Evolutionary conservation across 164 flowering plant genomes (phyloP), one percentile per base, ranked within the genome.

Genomic region (Euptelea pleiosperma): DNA sequence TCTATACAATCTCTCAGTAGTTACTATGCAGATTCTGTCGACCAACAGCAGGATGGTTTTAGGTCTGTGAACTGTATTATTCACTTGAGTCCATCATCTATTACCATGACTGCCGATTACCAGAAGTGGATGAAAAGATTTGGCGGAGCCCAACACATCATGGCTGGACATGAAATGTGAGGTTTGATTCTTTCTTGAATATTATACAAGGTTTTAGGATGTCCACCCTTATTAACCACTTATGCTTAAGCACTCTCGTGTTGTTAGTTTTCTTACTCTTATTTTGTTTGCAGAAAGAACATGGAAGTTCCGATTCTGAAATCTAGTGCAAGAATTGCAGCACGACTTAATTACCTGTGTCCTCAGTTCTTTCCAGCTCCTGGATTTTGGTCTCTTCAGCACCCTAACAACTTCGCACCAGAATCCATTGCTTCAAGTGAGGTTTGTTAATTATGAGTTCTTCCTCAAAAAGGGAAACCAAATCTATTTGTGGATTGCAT

Each of bases 91-190:
- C 97, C 99, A 35, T 57, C 82, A 15, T 70, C 82, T 46, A 74
- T 93, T 26, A 60, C 75, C 43, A 51, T 52, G 25, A 75, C 70
- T 24, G 60, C 66, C n/a, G 70, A 66, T 39, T 93, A 93, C 69
- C 82, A 79, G 60, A 73, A 67, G 9, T 94, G 97, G 99, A 88
- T 91, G 96, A 77, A 70, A 60, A 87, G 80, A 77, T 91, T 94
- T 69, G 80, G 77, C 53, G 73, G 75, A 25, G 87, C 90, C 30
- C 91, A 94, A 67, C 99, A 94, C 66, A 78, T 94, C 67, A 79
- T 94, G 81, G 97, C 96, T 71, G 99, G 99, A 61, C 96, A 89
- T 79, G 77, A 77, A 76, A 71, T 58, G 99, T 94, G 58, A 70
- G 80, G 6, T 39, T 35, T 18, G 3, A 35, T 16, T 33, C 11